Evolutionary conservation across 2,329 filamentous ascomycete species (phyloP).

Genomic region (Aspergillus pseudonomiae): DNA sequence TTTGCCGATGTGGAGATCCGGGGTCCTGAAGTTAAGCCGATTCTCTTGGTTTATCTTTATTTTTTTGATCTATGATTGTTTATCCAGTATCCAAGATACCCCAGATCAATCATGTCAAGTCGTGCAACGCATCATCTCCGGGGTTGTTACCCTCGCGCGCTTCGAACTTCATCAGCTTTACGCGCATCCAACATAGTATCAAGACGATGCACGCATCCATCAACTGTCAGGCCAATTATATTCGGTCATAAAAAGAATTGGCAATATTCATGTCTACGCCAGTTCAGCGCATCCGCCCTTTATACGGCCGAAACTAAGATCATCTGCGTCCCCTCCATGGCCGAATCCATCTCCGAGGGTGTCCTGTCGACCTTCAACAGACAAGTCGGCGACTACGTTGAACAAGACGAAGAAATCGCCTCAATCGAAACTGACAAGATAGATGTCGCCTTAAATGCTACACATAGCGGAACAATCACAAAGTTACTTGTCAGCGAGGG

Average conservation of each 20-base stretch:
- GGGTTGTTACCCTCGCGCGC: neutral
- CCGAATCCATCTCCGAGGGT: constrained; percentile 2
- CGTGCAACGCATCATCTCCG: neutral
- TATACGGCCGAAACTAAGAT: neutral
- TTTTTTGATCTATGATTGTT: neutral
- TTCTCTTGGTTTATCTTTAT: too few relatives aligned
- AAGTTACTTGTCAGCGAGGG: neutral
- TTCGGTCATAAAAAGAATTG: neutral
- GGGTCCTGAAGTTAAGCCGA: neutral
- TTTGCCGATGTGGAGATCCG: neutral
- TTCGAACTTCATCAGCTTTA: neutral
- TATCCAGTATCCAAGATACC: neutral
- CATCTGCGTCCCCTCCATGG: neutral
- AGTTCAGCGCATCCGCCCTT: neutral
- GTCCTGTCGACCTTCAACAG: neutral
- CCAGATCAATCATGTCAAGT: neutral
- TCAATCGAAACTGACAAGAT: neutral
- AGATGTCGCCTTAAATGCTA: neutral
- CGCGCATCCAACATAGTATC: neutral
- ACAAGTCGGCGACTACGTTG: neutral
- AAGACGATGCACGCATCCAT: neutral
- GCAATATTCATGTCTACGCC: neutral
- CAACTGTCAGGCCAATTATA: neutral
- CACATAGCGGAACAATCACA: neutral
- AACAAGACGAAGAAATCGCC: neutral